phyloP scores from a whole-genome alignment of 2,329 filamentous ascomycete genomes.

The Curvularia sp. region DNA sequence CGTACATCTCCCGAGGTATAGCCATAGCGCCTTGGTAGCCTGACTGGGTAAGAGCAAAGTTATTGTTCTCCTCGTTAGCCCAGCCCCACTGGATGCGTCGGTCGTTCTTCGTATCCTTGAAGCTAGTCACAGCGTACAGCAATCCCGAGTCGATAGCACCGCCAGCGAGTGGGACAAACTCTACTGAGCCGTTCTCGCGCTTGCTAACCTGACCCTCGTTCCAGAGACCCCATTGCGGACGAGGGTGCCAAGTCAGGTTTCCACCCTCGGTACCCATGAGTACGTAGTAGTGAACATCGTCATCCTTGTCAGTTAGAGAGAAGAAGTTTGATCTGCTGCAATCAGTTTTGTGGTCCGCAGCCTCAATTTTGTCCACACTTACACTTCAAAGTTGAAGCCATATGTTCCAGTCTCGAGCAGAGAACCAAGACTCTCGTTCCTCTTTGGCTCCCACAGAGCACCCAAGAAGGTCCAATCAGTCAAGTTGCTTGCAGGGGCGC shows the following conservation, averaged over 20 bases:
- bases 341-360: constrained; percentile 9
- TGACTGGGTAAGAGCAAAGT: constrained; percentile 53
- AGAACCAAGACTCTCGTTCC: constrained; percentile 53
- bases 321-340: constrained; percentile 54
- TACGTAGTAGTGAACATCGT: constrained; percentile 55
- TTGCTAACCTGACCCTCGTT: constrained; percentile 54
- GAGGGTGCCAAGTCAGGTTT: constrained; percentile 53
- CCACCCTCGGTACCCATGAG: constrained; percentile 56
- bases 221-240: constrained; percentile 56
- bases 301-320: constrained; percentile 53
- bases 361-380: constrained; percentile 13
- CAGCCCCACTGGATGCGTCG: constrained; percentile 58
- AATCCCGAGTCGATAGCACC: constrained; percentile 56
- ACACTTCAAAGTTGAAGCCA: constrained; percentile 58
- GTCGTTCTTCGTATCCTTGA: constrained; percentile 59
- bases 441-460: constrained; percentile 55
- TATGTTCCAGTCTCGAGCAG: constrained; percentile 56
- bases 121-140: constrained; percentile 56
- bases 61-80: constrained; percentile 55
- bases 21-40: constrained; percentile 56
- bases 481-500: constrained; percentile 53
- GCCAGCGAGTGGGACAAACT: constrained; percentile 55
- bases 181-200: constrained; percentile 54
- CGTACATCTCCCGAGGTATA: constrained; percentile 57
- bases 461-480: constrained; percentile 59